Percentiles rank a stretch among this genome's conserved stretches.
Conservation (phyloP, 2,329 filamentous ascomycete genomes). For the Penicillium sp. region DNA sequence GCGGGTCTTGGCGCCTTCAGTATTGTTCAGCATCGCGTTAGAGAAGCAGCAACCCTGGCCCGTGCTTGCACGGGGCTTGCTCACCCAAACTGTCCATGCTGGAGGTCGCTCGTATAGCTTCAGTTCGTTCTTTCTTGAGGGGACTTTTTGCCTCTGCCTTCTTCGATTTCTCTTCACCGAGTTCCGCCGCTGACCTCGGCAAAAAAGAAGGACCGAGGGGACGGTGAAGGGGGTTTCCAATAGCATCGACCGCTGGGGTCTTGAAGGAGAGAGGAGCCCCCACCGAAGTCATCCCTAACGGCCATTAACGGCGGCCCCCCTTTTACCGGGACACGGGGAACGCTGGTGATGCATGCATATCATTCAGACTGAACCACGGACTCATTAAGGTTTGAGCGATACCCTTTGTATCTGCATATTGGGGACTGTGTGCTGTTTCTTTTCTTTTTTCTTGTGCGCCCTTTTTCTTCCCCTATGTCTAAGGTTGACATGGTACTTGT, state of each 20-base stretch:
- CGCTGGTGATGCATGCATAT: constrained; percentile 27
- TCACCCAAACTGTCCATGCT: no score
- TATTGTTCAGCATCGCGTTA: not conserved
- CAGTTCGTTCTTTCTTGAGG: not conserved
- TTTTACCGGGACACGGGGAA: constrained; percentile 22
- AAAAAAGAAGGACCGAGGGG: constrained; percentile 11
- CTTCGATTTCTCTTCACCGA: not conserved
- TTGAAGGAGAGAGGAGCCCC: not conserved
- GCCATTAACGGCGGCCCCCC: constrained; percentile 25
- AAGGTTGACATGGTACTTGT: not conserved
- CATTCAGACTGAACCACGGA: constrained; percentile 16
- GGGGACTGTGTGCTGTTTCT: not conserved
- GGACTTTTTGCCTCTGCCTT: not conserved
- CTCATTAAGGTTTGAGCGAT: constrained; percentile 12
- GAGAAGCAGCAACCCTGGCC: not conserved
- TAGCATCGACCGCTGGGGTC: not conserved
- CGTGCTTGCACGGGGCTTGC: not conserved
- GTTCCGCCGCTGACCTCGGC: not conserved
- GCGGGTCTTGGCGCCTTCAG: not conserved
- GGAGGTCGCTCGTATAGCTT: not conserved
- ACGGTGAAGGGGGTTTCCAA: constrained; percentile 11
- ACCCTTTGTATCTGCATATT: constrained; percentile 1
- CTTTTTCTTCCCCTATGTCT: not conserved
- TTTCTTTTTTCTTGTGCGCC: not conserved
- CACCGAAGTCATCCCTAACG: constrained; percentile 22